Evolutionary conservation across 768 basidiomycete genomes (phyloP), one percentile per base, ranked within the genome.

Genomic region (Leccinum obscurum): DNA sequence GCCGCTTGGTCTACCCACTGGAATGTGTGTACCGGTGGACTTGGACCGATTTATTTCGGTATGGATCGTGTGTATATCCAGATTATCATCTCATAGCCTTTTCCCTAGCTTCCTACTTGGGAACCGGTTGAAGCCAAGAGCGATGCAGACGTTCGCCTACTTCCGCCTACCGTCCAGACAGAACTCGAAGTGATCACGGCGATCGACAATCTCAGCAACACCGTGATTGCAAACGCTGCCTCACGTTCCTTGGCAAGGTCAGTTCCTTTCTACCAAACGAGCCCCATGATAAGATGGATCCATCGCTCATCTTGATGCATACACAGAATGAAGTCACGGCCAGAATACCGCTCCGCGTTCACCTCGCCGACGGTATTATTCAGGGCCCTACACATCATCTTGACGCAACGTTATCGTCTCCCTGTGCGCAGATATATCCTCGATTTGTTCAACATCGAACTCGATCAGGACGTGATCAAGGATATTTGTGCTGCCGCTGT

Each of bases 201-300:
- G 4, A 92, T 99, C 54, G 90, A 94, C 67, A 98, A 98, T 71
- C 80, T 99, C 46, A 88, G 90, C 30, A 99, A 99, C 70, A 93
- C 95, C 20, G 95, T 98, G 54, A 91, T 98, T 59, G 95, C 95
- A 0, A 95, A 95, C 68, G 86, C 92, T 24, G 95, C 97, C 1
- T 98, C 97, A 24, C 85, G 93, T 51, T 89, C 93, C 17, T 78
- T 99, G 41, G 88, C 93, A 30, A 85, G 85, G 94, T 95, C 68
- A 63, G 82, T 73, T 11, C n/a, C 20, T 44, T 51, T 57, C 56
- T 48, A 22, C 6, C 14, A 9, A 56, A 39, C 26, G 22, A 1
- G 24, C 6, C 32, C 13, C 22, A 34, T 13, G 11, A 34, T 28
- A 28, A 28, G 26, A 28, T 28, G 26, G 26, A 28, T 37, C 10